These are phyloP conservation scores for Yarrowia sp. DNA, from an alignment of 805 yeast species.

Conservation along the genomic window DNA sequence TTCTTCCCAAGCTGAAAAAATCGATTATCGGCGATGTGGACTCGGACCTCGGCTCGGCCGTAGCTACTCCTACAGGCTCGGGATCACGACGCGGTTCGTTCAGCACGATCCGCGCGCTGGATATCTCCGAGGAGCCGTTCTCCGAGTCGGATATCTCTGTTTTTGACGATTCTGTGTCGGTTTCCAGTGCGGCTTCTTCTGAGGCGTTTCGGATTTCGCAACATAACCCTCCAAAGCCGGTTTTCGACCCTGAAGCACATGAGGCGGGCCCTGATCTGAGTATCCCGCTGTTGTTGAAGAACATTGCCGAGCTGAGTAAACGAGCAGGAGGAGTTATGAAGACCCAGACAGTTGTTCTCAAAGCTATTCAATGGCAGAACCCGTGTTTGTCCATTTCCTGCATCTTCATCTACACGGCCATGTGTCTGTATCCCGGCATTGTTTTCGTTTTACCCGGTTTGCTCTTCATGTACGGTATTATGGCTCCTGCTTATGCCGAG, in stretches of 20 bases:
- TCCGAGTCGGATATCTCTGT: constrained; percentile 21
- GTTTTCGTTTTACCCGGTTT: constrained; percentile 4
- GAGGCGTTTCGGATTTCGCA: constrained; percentile 4
- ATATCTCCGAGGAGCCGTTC: constrained; percentile 23
- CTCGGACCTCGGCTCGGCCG: constrained; percentile 20
- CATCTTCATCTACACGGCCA: constrained; percentile 24
- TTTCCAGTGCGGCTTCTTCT: background rate
- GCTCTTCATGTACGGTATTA: constrained; percentile 21
- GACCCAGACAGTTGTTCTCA: constrained; percentile 10
- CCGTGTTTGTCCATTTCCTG: constrained; percentile 22
- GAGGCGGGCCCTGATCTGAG: constrained; percentile 13
- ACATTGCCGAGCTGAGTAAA: constrained; percentile 22
- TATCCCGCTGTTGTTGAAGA: constrained; percentile 10
- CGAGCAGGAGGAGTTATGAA: constrained; percentile 20
- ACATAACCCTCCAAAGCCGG: constrained; percentile 18
- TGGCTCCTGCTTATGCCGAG: constrained; percentile 26
- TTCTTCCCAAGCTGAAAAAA: constrained; percentile 21
- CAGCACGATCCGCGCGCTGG: constrained; percentile 9
- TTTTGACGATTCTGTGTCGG: background rate
- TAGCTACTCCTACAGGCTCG: constrained; percentile 1
- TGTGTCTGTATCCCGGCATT: constrained; percentile 19
- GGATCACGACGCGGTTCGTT: constrained; percentile 21
- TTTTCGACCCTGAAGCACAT: constrained; percentile 15
- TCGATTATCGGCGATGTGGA: constrained; percentile 7
- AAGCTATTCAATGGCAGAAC: constrained; percentile 27